Conservation (phyloP, 2,329 filamentous ascomycete species). For the Ophiocordyceps camponoti-rufipedis region DNA sequence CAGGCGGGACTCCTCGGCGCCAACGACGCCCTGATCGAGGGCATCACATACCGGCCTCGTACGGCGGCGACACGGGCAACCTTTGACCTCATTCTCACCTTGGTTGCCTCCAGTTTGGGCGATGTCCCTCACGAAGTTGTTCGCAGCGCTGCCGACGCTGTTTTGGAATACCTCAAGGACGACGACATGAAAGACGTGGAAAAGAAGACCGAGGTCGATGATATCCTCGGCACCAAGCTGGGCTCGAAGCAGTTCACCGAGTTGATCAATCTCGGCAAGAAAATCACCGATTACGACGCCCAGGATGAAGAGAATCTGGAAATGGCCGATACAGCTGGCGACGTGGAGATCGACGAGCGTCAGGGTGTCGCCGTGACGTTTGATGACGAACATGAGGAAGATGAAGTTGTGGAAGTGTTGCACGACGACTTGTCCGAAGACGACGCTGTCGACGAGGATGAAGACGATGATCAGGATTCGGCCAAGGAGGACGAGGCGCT, state of each 20-base stretch:
- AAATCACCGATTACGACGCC: slow-evolving; percentile 95
- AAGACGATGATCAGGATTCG: slow-evolving; percentile 40
- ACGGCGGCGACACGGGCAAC: slow-evolving; percentile 83
- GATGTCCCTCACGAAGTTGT: slow-evolving; percentile 88
- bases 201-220: slow-evolving; percentile 95
- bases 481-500: slow-evolving; percentile 30
- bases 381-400: slow-evolving; percentile 79
- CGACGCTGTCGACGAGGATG: slow-evolving; percentile 48
- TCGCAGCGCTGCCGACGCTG: slow-evolving; percentile 81
- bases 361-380: slow-evolving; percentile 97
- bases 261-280: slow-evolving; percentile 88
- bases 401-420: slow-evolving; percentile 65
- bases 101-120: slow-evolving; percentile 73
- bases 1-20: slow-evolving; percentile 66
- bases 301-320: slow-evolving; percentile 86
- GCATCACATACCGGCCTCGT: slow-evolving; percentile 76
- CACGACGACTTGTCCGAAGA: slow-evolving; percentile 74
- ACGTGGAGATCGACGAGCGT: slow-evolving; percentile 73
- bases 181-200: slow-evolving; percentile 93
- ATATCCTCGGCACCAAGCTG: slow-evolving; percentile 70
- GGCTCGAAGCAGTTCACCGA: slow-evolving; percentile 90
- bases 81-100: slow-evolving; percentile 85
- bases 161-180: slow-evolving; percentile 83
- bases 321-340: slow-evolving; percentile 44
- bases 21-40: slow-evolving; percentile 75